Conservation (phyloP, 495 filamentous ascomycete species). For the Aspergillus diversus region DNA sequence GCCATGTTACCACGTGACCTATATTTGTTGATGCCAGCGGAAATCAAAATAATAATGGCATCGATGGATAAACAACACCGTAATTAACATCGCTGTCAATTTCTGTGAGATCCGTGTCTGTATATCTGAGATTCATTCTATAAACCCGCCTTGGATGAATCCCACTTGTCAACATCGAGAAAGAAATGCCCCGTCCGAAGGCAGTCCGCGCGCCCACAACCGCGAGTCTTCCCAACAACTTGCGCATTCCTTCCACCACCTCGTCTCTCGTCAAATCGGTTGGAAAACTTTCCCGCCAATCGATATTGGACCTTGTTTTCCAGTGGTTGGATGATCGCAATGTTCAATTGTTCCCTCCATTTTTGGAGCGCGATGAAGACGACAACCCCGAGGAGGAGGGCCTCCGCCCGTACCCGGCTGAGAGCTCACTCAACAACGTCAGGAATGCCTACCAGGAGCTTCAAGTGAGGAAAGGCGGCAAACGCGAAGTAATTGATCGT, state of each 20-base stretch:
- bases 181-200: conserved; percentile 47
- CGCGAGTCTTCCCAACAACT: conserved; percentile 53
- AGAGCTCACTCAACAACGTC: conserved; percentile 62
- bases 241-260: conserved; percentile 66
- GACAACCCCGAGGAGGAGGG: conserved; percentile 40
- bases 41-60: background rate
- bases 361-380: conserved; percentile 34
- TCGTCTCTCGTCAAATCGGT: conserved; percentile 67
- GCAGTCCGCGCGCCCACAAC: conserved; percentile 49
- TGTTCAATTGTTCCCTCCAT: conserved; percentile 53
- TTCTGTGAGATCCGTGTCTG: background rate
- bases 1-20: conserved; percentile 26
- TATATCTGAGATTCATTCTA: background rate
- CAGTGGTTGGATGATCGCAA: conserved; percentile 73
- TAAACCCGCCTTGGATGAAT: background rate
- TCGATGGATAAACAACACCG: background rate
- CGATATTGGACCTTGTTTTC: conserved; percentile 69
- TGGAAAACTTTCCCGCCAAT: conserved; percentile 67
- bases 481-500: conserved; percentile 74
- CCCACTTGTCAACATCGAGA: background rate
- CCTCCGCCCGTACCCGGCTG: conserved; percentile 62
- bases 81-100: background rate
- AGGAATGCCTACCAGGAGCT: conserved; percentile 63
- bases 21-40: background rate
- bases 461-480: conserved; percentile 63